These are phyloP conservation scores for Taxillus chinensis DNA, from an alignment of 164 flowering plant species.

Conservation along the genomic window DNA sequence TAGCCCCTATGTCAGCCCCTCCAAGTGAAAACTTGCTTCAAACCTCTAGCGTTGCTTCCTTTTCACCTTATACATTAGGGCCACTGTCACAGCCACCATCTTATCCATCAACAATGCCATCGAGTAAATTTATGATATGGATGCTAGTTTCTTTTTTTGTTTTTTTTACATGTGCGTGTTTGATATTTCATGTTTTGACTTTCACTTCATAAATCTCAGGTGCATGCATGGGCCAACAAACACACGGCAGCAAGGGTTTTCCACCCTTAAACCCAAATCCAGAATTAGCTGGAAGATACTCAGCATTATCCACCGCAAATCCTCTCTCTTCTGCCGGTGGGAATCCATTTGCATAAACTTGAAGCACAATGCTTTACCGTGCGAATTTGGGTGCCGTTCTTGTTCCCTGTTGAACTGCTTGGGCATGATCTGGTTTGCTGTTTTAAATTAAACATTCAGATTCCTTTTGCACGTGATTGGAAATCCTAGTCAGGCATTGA, in stretches of 20 bases:
- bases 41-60: constrained; percentile 26
- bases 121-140: constrained; percentile 22
- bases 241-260: constrained; percentile 18
- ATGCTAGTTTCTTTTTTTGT: not conserved
- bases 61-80: constrained; percentile 14
- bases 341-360: constrained; percentile 58
- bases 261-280: constrained; percentile 17
- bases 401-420: constrained; percentile 19
- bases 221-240: constrained; percentile 21
- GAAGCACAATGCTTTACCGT: not conserved
- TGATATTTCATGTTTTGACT: not conserved
- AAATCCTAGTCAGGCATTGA: too few species aligned
- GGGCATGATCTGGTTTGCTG: constrained; percentile 16
- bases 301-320: constrained; percentile 9
- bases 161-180: too few species aligned
- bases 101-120: constrained; percentile 26
- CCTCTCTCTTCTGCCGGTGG: constrained; percentile 23
- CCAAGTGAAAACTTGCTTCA: constrained; percentile 26
- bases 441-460: constrained; percentile 5
- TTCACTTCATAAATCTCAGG: constrained; percentile 16
- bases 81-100: constrained; percentile 20
- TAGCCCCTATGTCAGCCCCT: constrained; percentile 33
- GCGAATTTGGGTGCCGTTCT: constrained; percentile 13
- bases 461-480: too few species aligned
- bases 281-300: constrained; percentile 14